Evolutionary conservation across 768 basidiomycete species (phyloP).

Genomic region (Xanthoconium stramineum): DNA sequence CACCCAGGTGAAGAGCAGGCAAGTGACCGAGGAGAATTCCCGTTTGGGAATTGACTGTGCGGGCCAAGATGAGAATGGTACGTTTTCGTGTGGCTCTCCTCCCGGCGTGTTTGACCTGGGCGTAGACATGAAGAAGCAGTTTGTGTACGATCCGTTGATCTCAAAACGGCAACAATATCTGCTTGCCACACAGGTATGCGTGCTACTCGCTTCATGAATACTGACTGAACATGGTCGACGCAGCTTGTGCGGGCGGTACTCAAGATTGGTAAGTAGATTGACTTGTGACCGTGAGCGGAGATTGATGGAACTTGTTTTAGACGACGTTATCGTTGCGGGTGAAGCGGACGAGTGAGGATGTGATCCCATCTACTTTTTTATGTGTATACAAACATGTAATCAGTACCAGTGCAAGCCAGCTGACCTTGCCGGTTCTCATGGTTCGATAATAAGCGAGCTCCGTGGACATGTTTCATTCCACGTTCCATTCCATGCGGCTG

Average conservation of each 20-base stretch:
- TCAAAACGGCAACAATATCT: constrained; percentile 97
- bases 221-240: constrained; percentile 3
- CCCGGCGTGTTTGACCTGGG: not conserved
- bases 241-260: constrained; percentile 83
- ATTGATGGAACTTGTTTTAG: constrained; percentile 34
- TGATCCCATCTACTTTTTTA: not conserved
- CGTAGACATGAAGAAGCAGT: constrained; percentile 95
- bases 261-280: constrained; percentile 66
- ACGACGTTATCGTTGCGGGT: constrained; percentile 76
- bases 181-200: constrained; percentile 85
- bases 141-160: constrained; percentile 95
- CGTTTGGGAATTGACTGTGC: constrained; percentile 92
- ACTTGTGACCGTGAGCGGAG: not conserved
- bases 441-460: too few species aligned
- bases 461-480: too few species aligned
- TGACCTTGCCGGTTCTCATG: too few species aligned
- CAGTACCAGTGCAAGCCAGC: too few species aligned
- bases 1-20: constrained; percentile 91
- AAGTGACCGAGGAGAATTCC: constrained; percentile 82
- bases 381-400: too few species aligned
- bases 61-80: constrained; percentile 82
- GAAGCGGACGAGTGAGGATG: constrained; percentile 58
- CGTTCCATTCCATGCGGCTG: not conserved
- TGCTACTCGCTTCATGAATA: not conserved
- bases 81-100: constrained; percentile 19